Conservation (phyloP, 371 early-diverging fungal genomes). For the Ordospora pajunii region DNA sequence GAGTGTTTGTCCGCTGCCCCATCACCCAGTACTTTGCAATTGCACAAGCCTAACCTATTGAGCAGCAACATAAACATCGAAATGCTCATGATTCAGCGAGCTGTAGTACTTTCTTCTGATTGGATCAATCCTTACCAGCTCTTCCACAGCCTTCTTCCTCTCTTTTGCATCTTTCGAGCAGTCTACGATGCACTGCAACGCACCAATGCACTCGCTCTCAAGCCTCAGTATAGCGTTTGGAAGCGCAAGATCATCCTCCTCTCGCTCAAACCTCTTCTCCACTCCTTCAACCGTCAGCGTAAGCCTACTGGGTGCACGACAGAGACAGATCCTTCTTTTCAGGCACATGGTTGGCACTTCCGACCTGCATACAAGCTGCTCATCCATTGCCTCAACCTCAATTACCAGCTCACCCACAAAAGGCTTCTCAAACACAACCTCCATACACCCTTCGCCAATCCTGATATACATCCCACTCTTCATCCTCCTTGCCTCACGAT, state of each 20-base stretch:
- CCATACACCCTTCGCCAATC: background rate
- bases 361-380: background rate
- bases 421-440: slow-evolving; percentile 17
- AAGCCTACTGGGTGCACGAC: background rate
- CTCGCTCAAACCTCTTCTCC: background rate
- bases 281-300: slow-evolving; percentile 5
- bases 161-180: slow-evolving; percentile 14
- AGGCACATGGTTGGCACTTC: background rate
- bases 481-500: slow-evolving; percentile 14
- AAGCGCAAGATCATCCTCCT: background rate
- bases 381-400: slow-evolving; percentile 3
- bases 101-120: slow-evolving; percentile 29
- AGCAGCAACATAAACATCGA: background rate
- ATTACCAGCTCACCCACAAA: slow-evolving; percentile 3
- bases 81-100: slow-evolving; percentile 5
- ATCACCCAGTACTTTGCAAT: background rate
- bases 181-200: slow-evolving; percentile 18
- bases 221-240: slow-evolving; percentile 19
- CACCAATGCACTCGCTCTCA: slow-evolving; percentile 2
- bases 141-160: slow-evolving; percentile 15
- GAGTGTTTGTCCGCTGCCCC: too few species aligned
- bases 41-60: background rate
- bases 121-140: slow-evolving; percentile 21
- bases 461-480: slow-evolving; percentile 23
- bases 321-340: background rate